phyloP scores from a whole-genome alignment of 108 stramenopile species.

The Nitzschia inconspicua region DNA sequence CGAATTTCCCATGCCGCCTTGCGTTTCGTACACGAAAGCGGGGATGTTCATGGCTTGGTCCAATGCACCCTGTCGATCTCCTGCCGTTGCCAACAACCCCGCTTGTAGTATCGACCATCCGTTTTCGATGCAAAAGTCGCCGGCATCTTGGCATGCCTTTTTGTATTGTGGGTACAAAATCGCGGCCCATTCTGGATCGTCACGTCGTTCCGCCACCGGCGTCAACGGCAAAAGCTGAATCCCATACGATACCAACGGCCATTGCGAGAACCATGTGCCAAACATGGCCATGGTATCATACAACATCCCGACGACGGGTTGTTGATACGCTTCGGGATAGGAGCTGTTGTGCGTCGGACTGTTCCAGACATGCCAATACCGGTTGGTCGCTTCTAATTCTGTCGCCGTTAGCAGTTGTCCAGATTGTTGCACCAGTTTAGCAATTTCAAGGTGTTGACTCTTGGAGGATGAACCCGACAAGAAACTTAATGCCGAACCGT shows the following conservation, averaged over 20 bases:
- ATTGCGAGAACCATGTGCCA: slow-evolving; percentile 45
- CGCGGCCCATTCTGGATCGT: slow-evolving; percentile 66
- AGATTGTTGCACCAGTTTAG: slow-evolving; percentile 48
- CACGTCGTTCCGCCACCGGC: slow-evolving; percentile 67
- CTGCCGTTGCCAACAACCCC: slow-evolving; percentile 49
- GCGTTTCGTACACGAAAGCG: slow-evolving; percentile 32
- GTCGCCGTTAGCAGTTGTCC: slow-evolving; percentile 67
- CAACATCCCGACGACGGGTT: slow-evolving; percentile 70
- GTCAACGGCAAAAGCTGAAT: slow-evolving; percentile 86
- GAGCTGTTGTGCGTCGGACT: slow-evolving; percentile 35
- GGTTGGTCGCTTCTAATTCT: slow-evolving; percentile 65
- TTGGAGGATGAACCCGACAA: too few species aligned
- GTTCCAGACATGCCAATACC: slow-evolving; percentile 85
- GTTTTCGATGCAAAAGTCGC: slow-evolving; percentile 35
- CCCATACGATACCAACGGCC: slow-evolving; percentile 39
- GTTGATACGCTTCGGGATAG: slow-evolving; percentile 44
- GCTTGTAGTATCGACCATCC: slow-evolving; percentile 56
- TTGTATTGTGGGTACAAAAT: slow-evolving; percentile 62
- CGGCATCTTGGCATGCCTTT: slow-evolving; percentile 44
- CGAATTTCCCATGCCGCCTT: slow-evolving; percentile 59
- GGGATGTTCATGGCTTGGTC: slow-evolving; percentile 34
- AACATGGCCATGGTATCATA: slow-evolving; percentile 52
- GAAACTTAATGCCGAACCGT: slow-evolving; percentile 11
- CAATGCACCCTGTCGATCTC: slow-evolving; percentile 45
- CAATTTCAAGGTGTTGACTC: slow-evolving; percentile 34